These are phyloP conservation scores for Podospora pseudoanserina DNA, from an alignment of 495 filamentous ascomycete genomes.

Conservation along the genomic window DNA sequence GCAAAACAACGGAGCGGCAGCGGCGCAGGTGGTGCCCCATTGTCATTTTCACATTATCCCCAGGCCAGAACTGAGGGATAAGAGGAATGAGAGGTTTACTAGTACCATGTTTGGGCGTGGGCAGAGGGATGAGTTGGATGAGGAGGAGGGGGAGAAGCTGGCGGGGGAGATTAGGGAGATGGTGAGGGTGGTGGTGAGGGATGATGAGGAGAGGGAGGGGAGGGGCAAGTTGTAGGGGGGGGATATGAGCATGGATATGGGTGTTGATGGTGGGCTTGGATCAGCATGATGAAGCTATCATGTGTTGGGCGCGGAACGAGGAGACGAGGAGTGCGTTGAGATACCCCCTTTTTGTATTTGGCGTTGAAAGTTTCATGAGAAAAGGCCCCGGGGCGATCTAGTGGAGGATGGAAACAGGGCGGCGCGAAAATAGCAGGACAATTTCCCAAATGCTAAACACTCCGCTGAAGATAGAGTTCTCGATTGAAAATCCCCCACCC, in stretches of 20 bases:
- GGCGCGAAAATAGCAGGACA: too few relatives aligned
- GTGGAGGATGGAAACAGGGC: too few relatives aligned
- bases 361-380: constrained; percentile 6
- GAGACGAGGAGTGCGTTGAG: constrained; percentile 1
- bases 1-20: constrained; percentile 86
- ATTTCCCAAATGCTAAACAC: too few relatives aligned
- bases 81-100: constrained; percentile 50
- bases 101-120: constrained; percentile 82
- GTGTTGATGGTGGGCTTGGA: background rate
- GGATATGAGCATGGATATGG: background rate
- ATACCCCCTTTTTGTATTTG: background rate
- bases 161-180: constrained; percentile 59
- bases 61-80: constrained; percentile 50
- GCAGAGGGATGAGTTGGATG: constrained; percentile 76
- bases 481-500: too few relatives aligned
- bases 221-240: constrained; percentile 41
- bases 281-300: too few relatives aligned
- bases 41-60: constrained; percentile 93
- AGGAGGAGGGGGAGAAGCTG: constrained; percentile 69
- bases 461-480: too few relatives aligned
- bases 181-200: constrained; percentile 52
- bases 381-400: too few relatives aligned
- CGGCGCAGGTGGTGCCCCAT: constrained; percentile 87
- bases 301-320: too few relatives aligned
- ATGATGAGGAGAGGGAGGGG: constrained; percentile 48